Evolutionary conservation across 2,329 filamentous ascomycete species (phyloP), one percentile per base, ranked within the genome.

Genomic region (Aspergillus bombycis): DNA sequence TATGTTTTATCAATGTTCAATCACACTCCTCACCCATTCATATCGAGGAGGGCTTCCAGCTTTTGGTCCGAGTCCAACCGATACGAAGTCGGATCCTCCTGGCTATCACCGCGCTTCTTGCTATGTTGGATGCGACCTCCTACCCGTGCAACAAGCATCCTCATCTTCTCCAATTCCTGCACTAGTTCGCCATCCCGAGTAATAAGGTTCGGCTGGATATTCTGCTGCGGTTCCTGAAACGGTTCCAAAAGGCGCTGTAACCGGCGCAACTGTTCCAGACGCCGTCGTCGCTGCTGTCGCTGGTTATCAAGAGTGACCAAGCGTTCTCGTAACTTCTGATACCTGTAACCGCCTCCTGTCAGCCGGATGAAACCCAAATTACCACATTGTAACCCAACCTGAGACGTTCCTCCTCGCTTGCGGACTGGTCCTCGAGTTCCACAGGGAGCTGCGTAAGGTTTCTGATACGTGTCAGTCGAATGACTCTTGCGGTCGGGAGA

Each of bases 201-300:
- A 36, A 84, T 79, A 28, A 87, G 74, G 65, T 86, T 86, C 2
- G 84, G 84, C 67, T 87, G 85, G 46, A 87, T 80, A 57, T 80
- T 82, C 45, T 79, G 73, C 63, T 80, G 79, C 0, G 85, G 82
- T 30, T 82, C 74, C 34, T 79, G 72, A 60, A 85, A 85, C 1
- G 84, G 84, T 62, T 81, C 78, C 5, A 87, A 72, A 34, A 86
- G 72, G 23, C 68, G 70, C 45, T 80, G 75, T 11, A 87, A 70
- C 30, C 80, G 79, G 41, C 77, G 78, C 45, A 84, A 80, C 58
- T 82, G 81, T 59, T 77, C 79, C 14, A 86, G 74, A 55, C 81
- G 81, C 60, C 77, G 76, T 64, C 81, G 78, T 58, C 82, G 75
- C 23, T 78, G 79, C 56, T 82, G 79, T 16, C 84, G 80, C 43